Base-by-base conservation (phyloP, 805 yeast genomes). In the Kazachstania bromeliacearum region DNA sequence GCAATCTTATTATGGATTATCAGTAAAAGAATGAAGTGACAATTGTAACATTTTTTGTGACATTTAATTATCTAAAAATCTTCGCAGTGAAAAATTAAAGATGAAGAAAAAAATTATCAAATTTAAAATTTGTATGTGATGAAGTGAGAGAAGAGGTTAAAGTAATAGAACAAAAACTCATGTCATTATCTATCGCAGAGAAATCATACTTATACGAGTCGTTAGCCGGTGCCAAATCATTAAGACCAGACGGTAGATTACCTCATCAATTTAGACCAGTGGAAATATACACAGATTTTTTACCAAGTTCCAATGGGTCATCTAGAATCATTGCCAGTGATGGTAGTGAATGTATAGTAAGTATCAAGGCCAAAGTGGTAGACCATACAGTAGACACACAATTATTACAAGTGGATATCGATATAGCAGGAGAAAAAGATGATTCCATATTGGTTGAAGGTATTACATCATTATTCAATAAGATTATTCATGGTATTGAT, bases 271-370 rank as follows among this genome's bases (percentile, higher is more conserved):
- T 83, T 52, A 70, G 96, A 45, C 95, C 96, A 0, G 60, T 92
- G 32, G 94, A 85, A 51, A 83, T 94, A 3, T 76, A 75, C 10
- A 76, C 84, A 6, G 79, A 79, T 34, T 81, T 89, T 48, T 66
- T 92, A 40, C 92, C 95, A 0, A 74, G 79, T 35, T 82, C 96
- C 3, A 85, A 89, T 60, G 98, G 98, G 10, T 87, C 96, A 2
- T 81, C 96, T 0, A 71, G 95, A 62, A 74, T 89, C 14, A 71
- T 87, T 44, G 71, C 85, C 23, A 71, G 82, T 33, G 97, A 89
- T 58, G 97, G 98, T 16, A 75, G 85, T 42, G 97, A 92, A 60
- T 85, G 95, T 49, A 79, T 92, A 23, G 89, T 85, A 4, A 92
- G 96, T 51, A 71, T 89, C 33, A 92, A 92, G 60, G 75, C 88